Percentiles rank a stretch among this genome's conserved stretches.
Evolutionary conservation across 495 filamentous ascomycete species (phyloP).

Genomic region (Penicillium bialowiezense): DNA sequence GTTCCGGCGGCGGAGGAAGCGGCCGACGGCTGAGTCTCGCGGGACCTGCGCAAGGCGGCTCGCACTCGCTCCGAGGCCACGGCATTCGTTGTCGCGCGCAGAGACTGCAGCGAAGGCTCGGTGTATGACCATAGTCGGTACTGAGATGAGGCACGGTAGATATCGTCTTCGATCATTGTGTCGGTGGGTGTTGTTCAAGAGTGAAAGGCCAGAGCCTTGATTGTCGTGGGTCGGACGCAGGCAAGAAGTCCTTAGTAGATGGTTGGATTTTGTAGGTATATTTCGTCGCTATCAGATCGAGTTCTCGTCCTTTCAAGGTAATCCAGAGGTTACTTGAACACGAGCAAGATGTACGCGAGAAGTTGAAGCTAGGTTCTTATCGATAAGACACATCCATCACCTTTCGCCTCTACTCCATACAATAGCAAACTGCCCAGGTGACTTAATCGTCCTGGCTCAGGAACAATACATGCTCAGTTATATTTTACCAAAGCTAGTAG

Average conservation of each 20-base stretch:
- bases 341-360: too few relatives aligned
- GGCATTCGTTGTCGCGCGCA: conserved; percentile 73
- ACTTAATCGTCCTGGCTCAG: too few relatives aligned
- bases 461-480: too few relatives aligned
- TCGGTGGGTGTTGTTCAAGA: neutral
- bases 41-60: conserved; percentile 52
- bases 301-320: too few relatives aligned
- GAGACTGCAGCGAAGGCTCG: conserved; percentile 59
- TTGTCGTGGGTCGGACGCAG: neutral
- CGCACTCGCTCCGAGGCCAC: conserved; percentile 70
- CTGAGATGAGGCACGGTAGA: conserved; percentile 90
- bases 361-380: conserved; percentile 3
- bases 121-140: conserved; percentile 94
- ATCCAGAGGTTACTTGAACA: too few relatives aligned
- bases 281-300: too few relatives aligned
- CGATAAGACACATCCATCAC: conserved; percentile 8
- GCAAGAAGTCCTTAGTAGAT: too few relatives aligned
- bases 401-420: neutral
- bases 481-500: too few relatives aligned
- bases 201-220: neutral
- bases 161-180: conserved; percentile 75
- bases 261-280: too few relatives aligned
- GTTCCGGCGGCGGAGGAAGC: conserved; percentile 40
- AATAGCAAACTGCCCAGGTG: too few relatives aligned
- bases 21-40: conserved; percentile 37